phyloP scores from a whole-genome alignment of 345 rosid genomes.

The Conringia planisiliqua region DNA sequence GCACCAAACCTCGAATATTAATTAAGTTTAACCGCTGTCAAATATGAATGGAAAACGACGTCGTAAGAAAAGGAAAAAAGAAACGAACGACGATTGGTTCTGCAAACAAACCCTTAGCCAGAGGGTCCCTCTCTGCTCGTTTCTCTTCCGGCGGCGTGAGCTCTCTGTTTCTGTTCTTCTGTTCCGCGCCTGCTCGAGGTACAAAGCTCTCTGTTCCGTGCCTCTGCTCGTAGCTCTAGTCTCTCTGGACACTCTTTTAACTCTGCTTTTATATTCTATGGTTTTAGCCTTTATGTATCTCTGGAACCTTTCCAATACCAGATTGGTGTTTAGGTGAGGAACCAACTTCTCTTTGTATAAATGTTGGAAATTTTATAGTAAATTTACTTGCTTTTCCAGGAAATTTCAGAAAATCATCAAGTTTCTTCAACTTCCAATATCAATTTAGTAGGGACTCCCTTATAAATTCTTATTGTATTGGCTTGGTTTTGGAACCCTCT shows the following conservation, averaged over 20 bases:
- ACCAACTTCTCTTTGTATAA: not conserved
- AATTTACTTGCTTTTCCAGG: not conserved
- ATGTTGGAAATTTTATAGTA: not conserved
- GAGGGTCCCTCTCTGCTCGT: not conserved
- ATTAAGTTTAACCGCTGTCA: too few relatives aligned
- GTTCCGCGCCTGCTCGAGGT: not conserved
- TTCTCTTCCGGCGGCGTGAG: not conserved
- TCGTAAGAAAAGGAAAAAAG: too few relatives aligned
- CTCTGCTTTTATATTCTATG: not conserved
- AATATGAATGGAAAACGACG: too few relatives aligned
- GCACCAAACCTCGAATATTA: too few relatives aligned
- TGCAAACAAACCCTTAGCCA: too few relatives aligned
- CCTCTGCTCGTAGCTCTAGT: not conserved
- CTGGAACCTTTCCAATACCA: not conserved
- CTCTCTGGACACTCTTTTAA: not conserved
- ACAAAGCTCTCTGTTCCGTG: not conserved
- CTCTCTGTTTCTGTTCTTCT: not conserved
- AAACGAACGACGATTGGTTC: too few relatives aligned
- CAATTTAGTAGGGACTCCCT: not conserved
- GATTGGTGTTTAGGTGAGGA: not conserved
- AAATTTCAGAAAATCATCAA: not conserved
- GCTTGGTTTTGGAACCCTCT: not conserved
- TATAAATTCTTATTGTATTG: not conserved
- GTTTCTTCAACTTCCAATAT: not conserved
- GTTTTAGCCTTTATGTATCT: not conserved